Evolutionary conservation across 306 rosid genomes (phyloP), one percentile per base, ranked within the genome.

Genomic region (Carpinus fangiana): DNA sequence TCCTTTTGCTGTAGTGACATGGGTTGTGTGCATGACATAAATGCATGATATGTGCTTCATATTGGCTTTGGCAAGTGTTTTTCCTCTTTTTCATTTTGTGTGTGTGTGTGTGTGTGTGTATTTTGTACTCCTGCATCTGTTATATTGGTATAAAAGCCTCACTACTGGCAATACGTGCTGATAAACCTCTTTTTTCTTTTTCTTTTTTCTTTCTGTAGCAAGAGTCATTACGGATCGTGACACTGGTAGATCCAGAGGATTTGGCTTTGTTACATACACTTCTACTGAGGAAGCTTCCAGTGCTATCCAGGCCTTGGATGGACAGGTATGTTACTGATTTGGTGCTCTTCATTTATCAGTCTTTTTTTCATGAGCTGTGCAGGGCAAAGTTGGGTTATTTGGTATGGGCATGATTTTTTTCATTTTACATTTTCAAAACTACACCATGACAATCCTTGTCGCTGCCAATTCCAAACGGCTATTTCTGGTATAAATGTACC

Each of bases 221-320:
- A 89, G 94, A 82, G 64, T 93, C 47, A 83, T 96, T 60, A 12
- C 70, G 84, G 98, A 96, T 74, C 98, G 97, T 20, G 98, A 93
- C 2, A 80, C 89, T 51, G 94, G 96, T 43, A 90, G 92, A 88
- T 91, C 98, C 59, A 90, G 96, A 81, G 99, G 99, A 52, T 96
- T 91, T 86, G 98, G 90, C 36, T 96, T 96, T 80, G 53, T 96
- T 51, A 93, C 97, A 4, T 96, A 46, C 80, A 73, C 76, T 72
- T 83, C 91, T 10, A 82, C 67, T 50, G 99, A 91, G 82, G 98
- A 89, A 64, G 99, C 99, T 53, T 85, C 96, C 26, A 91, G 92
- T 87, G 98, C 99, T 34, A 82, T 91, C 53, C 96, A 93, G 82
- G 96, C 96, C 60, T 79, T 93, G 83, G 96, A 93, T 77, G 91